Evolutionary conservation across 768 basidiomycete genomes (phyloP), one percentile per base, ranked within the genome.

Genomic region (Amanita pseudoporphyria): DNA sequence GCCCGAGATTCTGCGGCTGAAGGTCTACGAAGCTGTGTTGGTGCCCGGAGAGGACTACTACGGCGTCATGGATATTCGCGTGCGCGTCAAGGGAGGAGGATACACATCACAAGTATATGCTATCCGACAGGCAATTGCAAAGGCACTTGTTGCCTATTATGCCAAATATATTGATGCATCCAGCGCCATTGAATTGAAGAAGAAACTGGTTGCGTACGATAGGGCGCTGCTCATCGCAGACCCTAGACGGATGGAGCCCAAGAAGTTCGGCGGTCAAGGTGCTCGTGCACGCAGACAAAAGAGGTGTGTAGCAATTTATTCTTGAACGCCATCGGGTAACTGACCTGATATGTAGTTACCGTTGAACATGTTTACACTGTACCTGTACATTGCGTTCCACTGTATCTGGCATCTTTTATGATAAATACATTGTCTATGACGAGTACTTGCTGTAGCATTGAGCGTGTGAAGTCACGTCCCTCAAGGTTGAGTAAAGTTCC

Each of bases 61-160:
- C 65, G 70, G 76, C 51, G 74, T 76, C 57, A 77, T 98, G 60
- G 95, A 99, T 73, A 93, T 99, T 70, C 89, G 95, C 58, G 89
- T 98, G 48, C 90, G 94, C 45, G 95, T 96, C 58, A 94, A 93
- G 71, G 96, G 96, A 67, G 96, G 96, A 78, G 96, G 96, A 70
- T 96, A 98, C 77, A 93, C 92, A 53, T 95, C 95, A 48, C 95
- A 99, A 70, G 79, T 99, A 56, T 99, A 98, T 72, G 96, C 96
- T 56, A 91, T 98, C 67, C 90, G 96, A 55, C 96, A 99, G 75
- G 96, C 96, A 33, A 95, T 99, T 62, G 87, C 90, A 58, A 97
- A 96, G 74, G 96, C 95, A 53, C 70, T 98, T 56, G 88, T 99
- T 60, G 96, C 96, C 45, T 98, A 91, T 79, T 93, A 95, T 68